These are phyloP conservation scores for Annulohypoxylon stygium DNA, from an alignment of 495 filamentous ascomycete genomes.

Conservation along the genomic window DNA sequence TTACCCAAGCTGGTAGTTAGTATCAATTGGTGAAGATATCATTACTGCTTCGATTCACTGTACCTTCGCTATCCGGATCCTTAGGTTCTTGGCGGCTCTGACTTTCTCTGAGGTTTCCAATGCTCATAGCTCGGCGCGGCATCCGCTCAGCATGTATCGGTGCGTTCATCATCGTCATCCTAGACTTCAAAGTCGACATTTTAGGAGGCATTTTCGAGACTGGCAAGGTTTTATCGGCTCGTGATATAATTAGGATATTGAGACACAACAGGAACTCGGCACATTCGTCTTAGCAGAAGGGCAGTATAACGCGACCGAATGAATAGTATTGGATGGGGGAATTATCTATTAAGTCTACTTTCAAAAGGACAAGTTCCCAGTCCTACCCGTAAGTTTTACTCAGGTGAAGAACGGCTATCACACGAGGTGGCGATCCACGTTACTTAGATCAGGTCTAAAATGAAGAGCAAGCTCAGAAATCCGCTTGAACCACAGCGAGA, in stretches of 20 bases:
- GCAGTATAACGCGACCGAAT: neutral
- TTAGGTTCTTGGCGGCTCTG: neutral
- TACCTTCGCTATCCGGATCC: constrained; percentile 17
- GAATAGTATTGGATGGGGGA: neutral
- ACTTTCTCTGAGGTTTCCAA: neutral
- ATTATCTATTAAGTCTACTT: neutral
- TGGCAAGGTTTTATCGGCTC: neutral
- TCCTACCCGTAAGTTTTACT: neutral
- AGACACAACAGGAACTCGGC: neutral
- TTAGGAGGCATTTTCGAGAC: constrained; percentile 17
- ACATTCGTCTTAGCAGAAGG: neutral
- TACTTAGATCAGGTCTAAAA: constrained; percentile 1
- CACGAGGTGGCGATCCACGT: neutral
- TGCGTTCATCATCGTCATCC: constrained; percentile 11
- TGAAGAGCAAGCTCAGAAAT: neutral
- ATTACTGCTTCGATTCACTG: neutral
- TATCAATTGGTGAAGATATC: neutral
- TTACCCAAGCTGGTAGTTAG: constrained; percentile 13
- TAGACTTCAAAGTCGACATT: constrained; percentile 20
- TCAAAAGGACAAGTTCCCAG: neutral
- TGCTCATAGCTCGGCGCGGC: constrained; percentile 4
- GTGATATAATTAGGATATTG: neutral
- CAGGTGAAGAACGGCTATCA: neutral
- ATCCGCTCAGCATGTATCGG: neutral
- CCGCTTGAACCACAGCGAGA: neutral